Evolutionary conservation across 164 flowering plant species (phyloP).

Genomic region (Liriodendron chinense): DNA sequence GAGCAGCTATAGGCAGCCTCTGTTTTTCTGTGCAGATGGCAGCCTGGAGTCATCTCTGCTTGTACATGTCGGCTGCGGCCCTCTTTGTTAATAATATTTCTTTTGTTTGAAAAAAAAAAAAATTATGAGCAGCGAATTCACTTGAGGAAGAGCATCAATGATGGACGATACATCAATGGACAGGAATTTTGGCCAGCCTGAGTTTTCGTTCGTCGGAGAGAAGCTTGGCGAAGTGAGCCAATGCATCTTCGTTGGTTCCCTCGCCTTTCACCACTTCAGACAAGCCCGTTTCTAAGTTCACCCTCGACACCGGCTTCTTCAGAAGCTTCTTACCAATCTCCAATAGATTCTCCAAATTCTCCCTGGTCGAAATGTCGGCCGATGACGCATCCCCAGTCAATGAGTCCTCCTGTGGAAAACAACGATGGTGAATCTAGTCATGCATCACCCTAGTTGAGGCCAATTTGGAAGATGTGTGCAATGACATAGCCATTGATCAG

Average conservation of each 20-base stretch:
- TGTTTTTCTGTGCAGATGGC: too few relatives aligned
- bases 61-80: too few relatives aligned
- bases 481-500: too few relatives aligned
- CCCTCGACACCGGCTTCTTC: conserved; percentile 41
- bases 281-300: conserved; percentile 43
- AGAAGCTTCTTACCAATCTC: conserved; percentile 36
- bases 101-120: too few relatives aligned
- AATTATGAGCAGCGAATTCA: too few relatives aligned
- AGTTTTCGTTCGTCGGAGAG: conserved; percentile 32
- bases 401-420: too few relatives aligned
- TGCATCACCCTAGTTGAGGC: background rate
- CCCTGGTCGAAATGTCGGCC: conserved; percentile 33
- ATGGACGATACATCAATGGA: background rate
- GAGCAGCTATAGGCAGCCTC: too few relatives aligned
- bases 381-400: conserved; percentile 39
- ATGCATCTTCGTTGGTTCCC: conserved; percentile 50
- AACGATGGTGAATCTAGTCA: too few relatives aligned
- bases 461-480: background rate
- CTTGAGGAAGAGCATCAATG: too few relatives aligned
- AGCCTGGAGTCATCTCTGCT: too few relatives aligned
- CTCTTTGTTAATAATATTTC: too few relatives aligned
- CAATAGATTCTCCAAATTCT: conserved; percentile 38
- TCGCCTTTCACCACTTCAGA: conserved; percentile 28
- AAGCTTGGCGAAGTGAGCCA: conserved; percentile 39
- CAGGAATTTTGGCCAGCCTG: background rate